A percentile compares a stretch with the other conserved stretches of the same genome.
Evolutionary conservation across 352 stramenopile genomes (phyloP).

Genomic region (Pythium chondricola): DNA sequence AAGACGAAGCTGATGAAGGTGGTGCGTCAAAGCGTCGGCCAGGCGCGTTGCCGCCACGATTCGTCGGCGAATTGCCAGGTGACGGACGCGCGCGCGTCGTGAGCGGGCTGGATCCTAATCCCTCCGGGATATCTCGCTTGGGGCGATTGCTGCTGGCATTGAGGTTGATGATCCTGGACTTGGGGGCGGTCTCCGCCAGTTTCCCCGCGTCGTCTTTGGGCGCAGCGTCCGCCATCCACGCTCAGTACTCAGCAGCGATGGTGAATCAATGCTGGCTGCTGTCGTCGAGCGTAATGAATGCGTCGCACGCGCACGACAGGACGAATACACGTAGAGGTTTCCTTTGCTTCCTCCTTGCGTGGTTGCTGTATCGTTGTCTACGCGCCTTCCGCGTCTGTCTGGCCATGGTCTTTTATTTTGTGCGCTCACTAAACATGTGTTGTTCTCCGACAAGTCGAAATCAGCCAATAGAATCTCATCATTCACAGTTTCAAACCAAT

Average conservation of each 20-base stretch:
- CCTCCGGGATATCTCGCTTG: conserved; percentile 23
- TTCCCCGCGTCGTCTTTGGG: conserved; percentile 11
- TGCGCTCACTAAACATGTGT: too few relatives aligned
- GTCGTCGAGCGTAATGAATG: too few relatives aligned
- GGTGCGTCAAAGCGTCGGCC: not conserved
- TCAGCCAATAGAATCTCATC: too few relatives aligned
- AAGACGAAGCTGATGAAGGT: not conserved
- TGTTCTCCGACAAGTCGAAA: too few relatives aligned
- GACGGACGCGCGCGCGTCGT: conserved; percentile 2
- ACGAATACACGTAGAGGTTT: too few relatives aligned
- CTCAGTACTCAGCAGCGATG: too few relatives aligned
- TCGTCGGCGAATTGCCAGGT: not conserved
- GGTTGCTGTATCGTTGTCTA: too few relatives aligned
- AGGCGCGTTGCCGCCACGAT: not conserved
- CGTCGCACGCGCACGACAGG: too few relatives aligned
- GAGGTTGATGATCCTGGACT: conserved; percentile 39
- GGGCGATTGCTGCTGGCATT: conserved; percentile 19
- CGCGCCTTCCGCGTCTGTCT: too few relatives aligned
- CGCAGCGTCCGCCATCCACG: conserved; percentile 15
- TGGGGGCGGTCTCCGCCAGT: conserved; percentile 8
- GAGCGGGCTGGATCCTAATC: conserved; percentile 9
- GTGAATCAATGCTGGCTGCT: not conserved
- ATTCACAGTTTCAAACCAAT: too few relatives aligned
- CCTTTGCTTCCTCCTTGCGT: too few relatives aligned
- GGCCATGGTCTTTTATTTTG: too few relatives aligned